A percentile compares a stretch with the other conserved stretches of the same genome.
phyloP scores from a whole-genome alignment of 192 early-diverging fungal genomes.

The Thamnidium elegans region DNA sequence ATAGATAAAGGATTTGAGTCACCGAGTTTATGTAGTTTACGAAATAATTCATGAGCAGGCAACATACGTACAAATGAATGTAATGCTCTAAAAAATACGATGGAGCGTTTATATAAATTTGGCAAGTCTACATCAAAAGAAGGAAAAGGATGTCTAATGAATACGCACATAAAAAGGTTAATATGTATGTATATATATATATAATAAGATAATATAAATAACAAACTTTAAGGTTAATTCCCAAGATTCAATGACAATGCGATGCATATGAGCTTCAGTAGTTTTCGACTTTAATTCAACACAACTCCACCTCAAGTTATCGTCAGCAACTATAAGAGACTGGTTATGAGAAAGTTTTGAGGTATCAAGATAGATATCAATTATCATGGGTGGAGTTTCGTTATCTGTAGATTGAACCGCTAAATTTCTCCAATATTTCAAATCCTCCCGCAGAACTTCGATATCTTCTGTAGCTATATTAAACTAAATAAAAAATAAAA shows the following conservation, averaged over 20 bases:
- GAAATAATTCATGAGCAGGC: constrained; percentile 54
- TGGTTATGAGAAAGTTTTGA: constrained; percentile 37
- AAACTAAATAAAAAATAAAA: constrained; percentile 53
- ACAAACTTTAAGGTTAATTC: constrained; percentile 13
- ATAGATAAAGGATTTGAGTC: constrained; percentile 47
- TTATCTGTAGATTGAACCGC: constrained; percentile 40
- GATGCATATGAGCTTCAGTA: neutral
- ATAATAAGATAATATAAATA: neutral
- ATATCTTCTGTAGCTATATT: constrained; percentile 81
- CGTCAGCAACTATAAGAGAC: constrained; percentile 11
- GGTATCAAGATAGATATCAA: constrained; percentile 83
- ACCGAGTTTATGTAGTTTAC: constrained; percentile 35
- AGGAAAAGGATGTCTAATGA: constrained; percentile 42
- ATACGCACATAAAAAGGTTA: constrained; percentile 48
- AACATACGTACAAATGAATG: constrained; percentile 77
- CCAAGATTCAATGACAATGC: constrained; percentile 10
- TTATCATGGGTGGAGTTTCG: constrained; percentile 69
- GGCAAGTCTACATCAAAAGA: constrained; percentile 69
- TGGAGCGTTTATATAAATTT: constrained; percentile 85
- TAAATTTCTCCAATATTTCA: constrained; percentile 73
- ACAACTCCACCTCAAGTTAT: constrained; percentile 8
- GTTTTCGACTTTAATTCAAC: neutral
- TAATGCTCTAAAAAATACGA: constrained; percentile 85
- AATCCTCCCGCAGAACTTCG: constrained; percentile 69
- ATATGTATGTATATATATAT: constrained; percentile 44